These are phyloP conservation scores for Saccharomyces jurei DNA, from an alignment of 805 yeast genomes.

Conservation along the genomic window DNA sequence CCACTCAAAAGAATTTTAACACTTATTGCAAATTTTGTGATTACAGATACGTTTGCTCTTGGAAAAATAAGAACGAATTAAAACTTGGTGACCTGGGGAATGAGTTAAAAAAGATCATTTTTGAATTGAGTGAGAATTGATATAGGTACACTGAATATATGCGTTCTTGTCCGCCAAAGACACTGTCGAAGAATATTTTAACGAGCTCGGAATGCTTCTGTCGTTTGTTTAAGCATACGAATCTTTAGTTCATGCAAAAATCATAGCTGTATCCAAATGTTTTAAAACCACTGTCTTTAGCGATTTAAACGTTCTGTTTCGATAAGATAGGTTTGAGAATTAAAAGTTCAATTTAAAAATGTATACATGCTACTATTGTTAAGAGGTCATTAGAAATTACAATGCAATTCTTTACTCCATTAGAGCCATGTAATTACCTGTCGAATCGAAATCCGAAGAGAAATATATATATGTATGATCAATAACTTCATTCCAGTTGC, in stretches of 20 bases:
- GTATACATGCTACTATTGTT: not conserved
- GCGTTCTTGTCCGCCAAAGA: not conserved
- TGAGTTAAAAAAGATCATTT: conserved; percentile 5
- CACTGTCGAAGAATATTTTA: no score
- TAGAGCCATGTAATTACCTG: not conserved
- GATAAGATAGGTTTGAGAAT: not conserved
- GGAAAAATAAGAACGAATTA: conserved; percentile 28
- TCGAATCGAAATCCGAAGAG: not conserved
- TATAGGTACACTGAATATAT: not conserved
- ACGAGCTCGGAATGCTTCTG: no score
- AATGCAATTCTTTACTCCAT: not conserved
- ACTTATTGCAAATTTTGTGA: conserved; percentile 49
- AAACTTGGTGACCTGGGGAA: conserved; percentile 9
- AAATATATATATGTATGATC: not conserved
- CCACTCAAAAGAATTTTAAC: conserved; percentile 29
- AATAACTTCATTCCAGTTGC: not conserved
- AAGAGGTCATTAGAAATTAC: not conserved
- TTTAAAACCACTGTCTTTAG: not conserved
- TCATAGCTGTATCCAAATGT: not conserved
- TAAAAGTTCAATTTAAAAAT: not conserved
- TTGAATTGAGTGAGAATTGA: not conserved
- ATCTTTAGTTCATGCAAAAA: not conserved
- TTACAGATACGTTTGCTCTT: conserved; percentile 38
- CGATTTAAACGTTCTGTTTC: not conserved
- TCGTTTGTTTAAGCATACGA: no score